phyloP scores from a whole-genome alignment of 768 basidiomycete species.

The Pisolithus microcarpus region DNA sequence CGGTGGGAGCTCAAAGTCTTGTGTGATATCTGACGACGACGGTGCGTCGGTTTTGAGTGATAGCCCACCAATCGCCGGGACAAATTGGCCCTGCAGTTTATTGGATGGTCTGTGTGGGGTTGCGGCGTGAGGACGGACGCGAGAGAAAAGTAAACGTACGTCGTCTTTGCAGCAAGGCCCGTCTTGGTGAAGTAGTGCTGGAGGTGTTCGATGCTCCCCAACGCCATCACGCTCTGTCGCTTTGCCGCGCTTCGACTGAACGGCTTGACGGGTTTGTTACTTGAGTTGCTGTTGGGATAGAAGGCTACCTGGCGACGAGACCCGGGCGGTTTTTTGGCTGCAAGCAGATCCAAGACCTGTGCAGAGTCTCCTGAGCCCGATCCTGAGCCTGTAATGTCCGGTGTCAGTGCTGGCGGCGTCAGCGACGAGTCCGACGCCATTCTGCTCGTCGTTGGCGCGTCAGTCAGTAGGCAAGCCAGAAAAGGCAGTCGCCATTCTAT shows the following conservation, averaged over 20 bases:
- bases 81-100: constrained; percentile 54
- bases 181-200: constrained; percentile 94
- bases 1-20: constrained; percentile 60
- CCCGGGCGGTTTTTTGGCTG: constrained; percentile 28
- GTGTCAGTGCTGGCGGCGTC: constrained; percentile 51
- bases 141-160: constrained; percentile 41
- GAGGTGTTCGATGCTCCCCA: constrained; percentile 94
- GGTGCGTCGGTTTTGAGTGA: constrained; percentile 28
- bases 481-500: constrained; percentile 4
- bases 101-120: constrained; percentile 30
- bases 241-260: constrained; percentile 90
- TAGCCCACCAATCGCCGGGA: constrained; percentile 68
- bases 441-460: not conserved
- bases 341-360: not conserved
- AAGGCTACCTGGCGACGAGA: constrained; percentile 65
- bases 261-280: constrained; percentile 71
- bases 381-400: constrained; percentile 48
- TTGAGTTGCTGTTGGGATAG: constrained; percentile 66
- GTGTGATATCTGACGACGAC: constrained; percentile 34
- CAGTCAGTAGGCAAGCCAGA: not conserved
- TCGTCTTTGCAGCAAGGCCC: constrained; percentile 63
- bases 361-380: not conserved
- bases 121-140: constrained; percentile 2
- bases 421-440: constrained; percentile 30
- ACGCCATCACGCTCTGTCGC: constrained; percentile 85